phyloP scores from a whole-genome alignment of 768 basidiomycete genomes.

The Trichaptum fuscoviolaceum region DNA sequence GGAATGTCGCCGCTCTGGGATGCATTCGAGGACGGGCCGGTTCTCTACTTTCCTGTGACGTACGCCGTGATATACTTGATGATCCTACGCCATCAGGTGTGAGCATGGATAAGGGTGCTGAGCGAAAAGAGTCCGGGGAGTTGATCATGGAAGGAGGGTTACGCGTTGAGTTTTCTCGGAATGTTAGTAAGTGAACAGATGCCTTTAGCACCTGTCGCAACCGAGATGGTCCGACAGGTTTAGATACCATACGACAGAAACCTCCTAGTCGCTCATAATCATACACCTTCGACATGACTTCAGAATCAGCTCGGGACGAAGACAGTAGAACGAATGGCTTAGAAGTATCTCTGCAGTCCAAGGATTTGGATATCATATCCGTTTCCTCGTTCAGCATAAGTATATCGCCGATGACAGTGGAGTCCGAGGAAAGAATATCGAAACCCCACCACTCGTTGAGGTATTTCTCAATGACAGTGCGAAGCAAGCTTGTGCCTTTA shows the following conservation, averaged over 20 bases:
- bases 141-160: constrained; percentile 14
- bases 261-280: constrained; percentile 80
- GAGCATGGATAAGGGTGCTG: background rate
- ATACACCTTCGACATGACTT: constrained; percentile 54
- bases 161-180: constrained; percentile 29
- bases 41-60: background rate
- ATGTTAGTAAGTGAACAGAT: constrained; percentile 50
- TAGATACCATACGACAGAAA: constrained; percentile 84
- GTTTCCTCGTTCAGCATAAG: constrained; percentile 79
- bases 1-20: constrained; percentile 41
- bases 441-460: constrained; percentile 77
- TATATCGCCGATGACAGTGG: constrained; percentile 55
- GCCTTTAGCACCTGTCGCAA: constrained; percentile 63
- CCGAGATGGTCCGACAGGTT: constrained; percentile 80
- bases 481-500: constrained; percentile 64
- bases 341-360: constrained; percentile 47
- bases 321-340: constrained; percentile 76
- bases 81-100: background rate
- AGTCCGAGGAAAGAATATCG: constrained; percentile 31
- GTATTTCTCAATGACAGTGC: constrained; percentile 57
- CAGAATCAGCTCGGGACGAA: constrained; percentile 59
- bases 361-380: constrained; percentile 49
- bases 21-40: constrained; percentile 43
- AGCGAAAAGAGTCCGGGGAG: background rate
- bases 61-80: constrained; percentile 1